Evolutionary conservation across 2,329 filamentous ascomycete species (phyloP).

Genomic region (Biscogniauxia mediterranea): DNA sequence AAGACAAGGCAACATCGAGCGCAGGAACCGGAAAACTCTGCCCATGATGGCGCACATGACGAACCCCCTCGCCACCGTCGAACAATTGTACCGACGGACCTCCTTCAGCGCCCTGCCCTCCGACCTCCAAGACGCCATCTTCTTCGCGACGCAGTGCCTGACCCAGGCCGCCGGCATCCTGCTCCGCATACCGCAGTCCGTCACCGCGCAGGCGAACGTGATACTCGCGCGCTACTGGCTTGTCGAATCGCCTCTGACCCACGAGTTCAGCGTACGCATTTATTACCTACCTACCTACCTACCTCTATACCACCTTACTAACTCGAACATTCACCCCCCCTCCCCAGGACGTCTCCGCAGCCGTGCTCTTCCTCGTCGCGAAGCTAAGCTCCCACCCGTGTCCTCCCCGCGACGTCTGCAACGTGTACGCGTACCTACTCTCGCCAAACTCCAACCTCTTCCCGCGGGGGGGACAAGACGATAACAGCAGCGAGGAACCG

Average conservation of each 20-base stretch:
- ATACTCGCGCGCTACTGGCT: conserved; percentile 81
- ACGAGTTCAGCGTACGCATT: conserved; percentile 54
- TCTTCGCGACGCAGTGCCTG: conserved; percentile 68
- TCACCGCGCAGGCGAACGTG: conserved; percentile 82
- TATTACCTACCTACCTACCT: neutral
- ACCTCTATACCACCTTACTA: neutral
- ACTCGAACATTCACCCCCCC: conserved; percentile 4
- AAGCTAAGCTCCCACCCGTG: conserved; percentile 79
- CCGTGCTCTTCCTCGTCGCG: conserved; percentile 74
- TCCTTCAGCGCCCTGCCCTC: conserved; percentile 58
- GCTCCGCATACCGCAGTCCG: conserved; percentile 79
- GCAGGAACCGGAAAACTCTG: neutral
- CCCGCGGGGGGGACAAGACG: conserved; percentile 29
- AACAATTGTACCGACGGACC: conserved; percentile 61
- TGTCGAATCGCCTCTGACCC: conserved; percentile 51
- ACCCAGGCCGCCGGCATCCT: conserved; percentile 79
- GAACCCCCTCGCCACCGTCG: conserved; percentile 70
- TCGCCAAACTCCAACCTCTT: conserved; percentile 59
- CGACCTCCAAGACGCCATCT: conserved; percentile 70
- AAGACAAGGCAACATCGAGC: neutral
- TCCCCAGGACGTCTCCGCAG: conserved; percentile 73
- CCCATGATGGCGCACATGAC: conserved; percentile 58
- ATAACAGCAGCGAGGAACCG: neutral
- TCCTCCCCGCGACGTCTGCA: conserved; percentile 76
- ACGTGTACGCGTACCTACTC: conserved; percentile 79